Base-by-base conservation (phyloP, 2,329 filamentous ascomycete genomes). In the Fusarium acutatum region DNA sequence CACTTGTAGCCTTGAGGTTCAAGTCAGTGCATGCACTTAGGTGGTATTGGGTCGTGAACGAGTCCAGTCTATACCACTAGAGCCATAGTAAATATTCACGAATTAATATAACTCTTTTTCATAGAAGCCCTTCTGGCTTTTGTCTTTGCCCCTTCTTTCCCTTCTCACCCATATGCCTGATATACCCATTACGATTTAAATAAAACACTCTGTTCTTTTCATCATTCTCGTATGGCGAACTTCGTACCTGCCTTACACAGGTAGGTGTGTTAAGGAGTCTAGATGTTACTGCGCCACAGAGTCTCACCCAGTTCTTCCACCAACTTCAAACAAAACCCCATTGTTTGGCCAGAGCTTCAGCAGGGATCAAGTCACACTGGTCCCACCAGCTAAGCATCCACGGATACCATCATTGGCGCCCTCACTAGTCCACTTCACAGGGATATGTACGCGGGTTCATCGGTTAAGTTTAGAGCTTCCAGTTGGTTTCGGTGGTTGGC, bases 261-360 rank as follows among this genome's bases (percentile, higher is more conserved):
- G 26, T 26, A 52, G 47, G 30, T 32, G 28, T 24, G 47, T 20
- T 34, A 32, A 38, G 40, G 52, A 28, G 44, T 47, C 44, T 37
- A 32, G 30, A 50, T 37, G 30, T 38, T 49, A 30, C 71, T 72
- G 59, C 53, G 60, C 71, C 71, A 52, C 66, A 35, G 34, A 37
- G 44, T 47, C 34, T 52, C 13, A 20, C 47, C 28, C 28, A 58
- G 37, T 38, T 37, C 43, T 28, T 43, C 22, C 30, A 49, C 28
- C 24, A 41, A 40, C 35, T 41, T 60, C 49, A 69, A 58, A 59
- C 46, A 26, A 53, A 54, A 53, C 57, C 49, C 35, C 37, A 59
- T 60, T 60, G 52, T 62, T 67, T 74, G 63, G 63, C 56, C 56
- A 69, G 71, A 74, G 68, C 71, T 65, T 72, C 71, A 72, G 47